Conservation (phyloP, 176 grass and related monocot species). For the Poa pratensis region DNA sequence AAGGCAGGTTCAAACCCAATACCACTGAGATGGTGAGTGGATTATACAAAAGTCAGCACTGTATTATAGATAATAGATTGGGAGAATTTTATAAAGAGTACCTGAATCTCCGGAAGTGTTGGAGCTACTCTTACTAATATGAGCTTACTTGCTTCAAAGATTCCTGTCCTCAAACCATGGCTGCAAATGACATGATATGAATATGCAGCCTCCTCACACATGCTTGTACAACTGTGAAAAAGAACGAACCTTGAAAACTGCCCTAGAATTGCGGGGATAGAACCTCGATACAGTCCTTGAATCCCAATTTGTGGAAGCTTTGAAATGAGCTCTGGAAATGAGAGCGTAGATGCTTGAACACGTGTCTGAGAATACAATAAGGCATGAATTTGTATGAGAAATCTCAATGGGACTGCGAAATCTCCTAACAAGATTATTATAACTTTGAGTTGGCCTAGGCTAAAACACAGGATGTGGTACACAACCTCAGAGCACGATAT, state of each 20-base stretch:
- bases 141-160: conserved; percentile 96
- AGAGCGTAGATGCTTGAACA: conserved; percentile 95
- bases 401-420: neutral
- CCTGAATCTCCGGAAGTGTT: conserved; percentile 90
- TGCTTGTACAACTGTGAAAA: conserved; percentile 34
- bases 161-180: conserved; percentile 97
- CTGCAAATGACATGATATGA: conserved; percentile 56
- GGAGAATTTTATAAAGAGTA: conserved; percentile 30
- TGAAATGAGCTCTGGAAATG: conserved; percentile 89
- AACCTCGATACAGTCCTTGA: conserved; percentile 92
- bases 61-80: neutral
- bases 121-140: conserved; percentile 85
- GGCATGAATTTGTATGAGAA: conserved; percentile 36
- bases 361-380: conserved; percentile 61
- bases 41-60: neutral
- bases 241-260: conserved; percentile 85
- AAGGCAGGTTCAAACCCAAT: neutral
- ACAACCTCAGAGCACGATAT: neutral
- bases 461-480: conserved; percentile 10
- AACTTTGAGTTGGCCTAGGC: conserved; percentile 13
- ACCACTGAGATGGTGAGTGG: neutral
- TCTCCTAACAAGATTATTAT: neutral
- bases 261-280: conserved; percentile 95
- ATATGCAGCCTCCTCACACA: conserved; percentile 19
- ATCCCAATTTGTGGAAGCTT: conserved; percentile 91